A percentile compares a stretch with the other conserved stretches of the same genome.
phyloP scores from a whole-genome alignment of 495 filamentous ascomycete species.

The Penicillium macrosclerotiorum region DNA sequence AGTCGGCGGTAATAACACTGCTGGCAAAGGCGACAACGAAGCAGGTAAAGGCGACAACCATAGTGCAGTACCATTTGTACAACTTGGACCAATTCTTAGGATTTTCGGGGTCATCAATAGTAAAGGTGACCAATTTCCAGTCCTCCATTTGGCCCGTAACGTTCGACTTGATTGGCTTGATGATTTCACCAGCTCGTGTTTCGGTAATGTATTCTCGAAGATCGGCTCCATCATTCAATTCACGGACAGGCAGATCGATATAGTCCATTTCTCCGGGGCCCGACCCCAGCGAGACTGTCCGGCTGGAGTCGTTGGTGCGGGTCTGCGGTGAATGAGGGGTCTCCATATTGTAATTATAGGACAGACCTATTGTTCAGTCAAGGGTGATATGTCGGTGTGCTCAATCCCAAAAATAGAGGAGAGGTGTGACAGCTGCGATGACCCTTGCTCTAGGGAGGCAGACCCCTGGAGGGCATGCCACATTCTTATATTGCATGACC shows the following conservation, averaged over 20 bases:
- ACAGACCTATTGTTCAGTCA: background rate
- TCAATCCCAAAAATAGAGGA: background rate
- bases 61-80: slow-evolving; percentile 67
- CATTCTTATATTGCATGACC: slow-evolving; percentile 14
- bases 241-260: slow-evolving; percentile 59
- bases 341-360: slow-evolving; percentile 15
- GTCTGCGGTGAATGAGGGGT: slow-evolving; percentile 8
- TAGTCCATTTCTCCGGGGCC: slow-evolving; percentile 23
- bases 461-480: background rate
- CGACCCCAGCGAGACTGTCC: slow-evolving; percentile 26
- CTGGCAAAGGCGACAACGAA: slow-evolving; percentile 66
- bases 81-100: slow-evolving; percentile 58
- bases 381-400: slow-evolving; percentile 1
- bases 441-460: background rate
- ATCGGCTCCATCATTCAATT: slow-evolving; percentile 56
- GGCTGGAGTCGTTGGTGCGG: slow-evolving; percentile 18
- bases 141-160: slow-evolving; percentile 49
- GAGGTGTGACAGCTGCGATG: background rate
- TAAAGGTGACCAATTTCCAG: slow-evolving; percentile 74
- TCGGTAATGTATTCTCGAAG: slow-evolving; percentile 64
- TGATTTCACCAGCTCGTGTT: slow-evolving; percentile 57
- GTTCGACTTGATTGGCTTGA: slow-evolving; percentile 51
- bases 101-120: slow-evolving; percentile 57
- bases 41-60: slow-evolving; percentile 57
- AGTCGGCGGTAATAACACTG: slow-evolving; percentile 65